These are phyloP conservation scores for Botrytis elliptica DNA, from an alignment of 2,329 filamentous ascomycete species.

Conservation along the genomic window DNA sequence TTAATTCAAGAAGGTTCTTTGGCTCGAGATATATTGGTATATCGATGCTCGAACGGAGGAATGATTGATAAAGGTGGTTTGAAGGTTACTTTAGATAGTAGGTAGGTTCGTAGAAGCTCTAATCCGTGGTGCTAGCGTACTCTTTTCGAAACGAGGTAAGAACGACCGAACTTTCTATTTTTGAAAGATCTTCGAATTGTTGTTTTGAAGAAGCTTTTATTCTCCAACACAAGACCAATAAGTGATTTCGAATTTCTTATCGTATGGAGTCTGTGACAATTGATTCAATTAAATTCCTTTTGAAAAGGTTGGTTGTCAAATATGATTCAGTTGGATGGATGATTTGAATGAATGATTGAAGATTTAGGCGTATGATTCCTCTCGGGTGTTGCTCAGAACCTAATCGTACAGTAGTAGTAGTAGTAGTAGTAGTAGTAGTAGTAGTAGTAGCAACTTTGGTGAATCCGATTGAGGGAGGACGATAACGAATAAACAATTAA, in stretches of 20 bases:
- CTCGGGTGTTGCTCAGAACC: not conserved
- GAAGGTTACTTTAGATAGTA: not conserved
- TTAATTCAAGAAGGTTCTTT: not conserved
- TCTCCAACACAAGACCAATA: not conserved
- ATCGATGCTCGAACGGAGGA: not conserved
- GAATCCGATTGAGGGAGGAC: not conserved
- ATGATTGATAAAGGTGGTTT: not conserved
- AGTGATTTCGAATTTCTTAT: not conserved
- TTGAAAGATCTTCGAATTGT: not conserved
- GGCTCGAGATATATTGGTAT: not conserved
- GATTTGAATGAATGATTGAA: conserved; percentile 7
- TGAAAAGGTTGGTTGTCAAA: not conserved
- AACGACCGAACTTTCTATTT: conserved; percentile 7
- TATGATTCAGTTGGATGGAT: not conserved
- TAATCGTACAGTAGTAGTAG: not conserved
- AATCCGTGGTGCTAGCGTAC: not conserved
- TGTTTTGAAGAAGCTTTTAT: conserved; percentile 2
- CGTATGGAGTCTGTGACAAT: not conserved
- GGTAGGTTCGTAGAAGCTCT: not conserved
- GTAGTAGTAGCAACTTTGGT: not conserved
- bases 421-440: not conserved
- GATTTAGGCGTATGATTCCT: conserved; percentile 6
- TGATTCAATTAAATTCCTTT: not conserved
- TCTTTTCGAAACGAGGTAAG: conserved; percentile 11
- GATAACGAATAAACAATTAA: not conserved